Evolutionary conservation across 225 moss, liverwort and hornwort genomes (phyloP).

Genomic region (Asterella californica): DNA sequence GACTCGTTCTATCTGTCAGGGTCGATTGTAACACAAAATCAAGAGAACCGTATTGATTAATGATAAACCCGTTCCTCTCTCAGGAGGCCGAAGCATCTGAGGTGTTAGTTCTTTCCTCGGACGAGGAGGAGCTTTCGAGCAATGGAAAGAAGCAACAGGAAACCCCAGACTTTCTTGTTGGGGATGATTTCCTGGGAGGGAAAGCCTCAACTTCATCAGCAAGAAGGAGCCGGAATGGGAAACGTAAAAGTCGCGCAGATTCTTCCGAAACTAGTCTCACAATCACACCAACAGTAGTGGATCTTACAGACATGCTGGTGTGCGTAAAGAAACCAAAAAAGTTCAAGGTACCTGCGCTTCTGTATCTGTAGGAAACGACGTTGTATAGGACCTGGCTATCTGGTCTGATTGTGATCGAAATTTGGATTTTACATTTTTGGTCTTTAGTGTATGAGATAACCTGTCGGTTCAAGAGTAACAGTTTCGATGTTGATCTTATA

Average conservation of each 20-base stretch:
- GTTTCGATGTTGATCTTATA: no score
- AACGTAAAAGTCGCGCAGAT: conserved; percentile 23
- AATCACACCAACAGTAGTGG: neutral
- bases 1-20: no score
- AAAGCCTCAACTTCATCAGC: conserved; percentile 12
- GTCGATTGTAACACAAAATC: no score
- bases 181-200: conserved; percentile 10
- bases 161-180: neutral
- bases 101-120: conserved; percentile 31
- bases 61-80: neutral
- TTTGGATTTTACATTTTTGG: no score
- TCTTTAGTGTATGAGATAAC: no score
- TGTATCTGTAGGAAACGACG: no score
- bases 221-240: conserved; percentile 28
- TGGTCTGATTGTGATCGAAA: no score
- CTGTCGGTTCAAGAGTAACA: no score
- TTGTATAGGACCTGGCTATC: no score
- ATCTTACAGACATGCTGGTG: conserved; percentile 24
- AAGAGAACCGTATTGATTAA: no score
- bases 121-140: conserved; percentile 29
- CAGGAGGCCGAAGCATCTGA: conserved; percentile 28
- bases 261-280: conserved; percentile 6
- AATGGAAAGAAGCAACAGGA: conserved; percentile 3
- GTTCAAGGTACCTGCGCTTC: neutral
- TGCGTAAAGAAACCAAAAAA: conserved; percentile 20